These are phyloP conservation scores for Arthrobotrys pseudoclavata DNA, from an alignment of 2,329 filamentous ascomycete species.

Conservation along the genomic window DNA sequence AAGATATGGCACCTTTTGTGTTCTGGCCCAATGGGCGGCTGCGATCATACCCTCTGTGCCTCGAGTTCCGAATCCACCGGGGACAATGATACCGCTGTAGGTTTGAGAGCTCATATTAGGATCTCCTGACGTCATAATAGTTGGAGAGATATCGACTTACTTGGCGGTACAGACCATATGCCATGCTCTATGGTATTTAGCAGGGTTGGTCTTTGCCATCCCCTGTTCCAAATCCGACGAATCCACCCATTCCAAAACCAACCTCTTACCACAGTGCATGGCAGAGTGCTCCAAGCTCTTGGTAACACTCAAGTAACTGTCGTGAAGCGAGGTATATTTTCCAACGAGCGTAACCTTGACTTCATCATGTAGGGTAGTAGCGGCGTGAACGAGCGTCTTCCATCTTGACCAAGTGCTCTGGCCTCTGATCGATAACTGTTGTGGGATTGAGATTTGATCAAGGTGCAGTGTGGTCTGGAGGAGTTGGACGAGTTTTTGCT, in stretches of 20 bases:
- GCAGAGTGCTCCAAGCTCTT: conserved; percentile 92
- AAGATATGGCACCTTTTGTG: conserved; percentile 83
- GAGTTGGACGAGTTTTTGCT: conserved; percentile 80
- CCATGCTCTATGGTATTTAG: conserved; percentile 88
- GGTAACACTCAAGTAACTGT: conserved; percentile 85
- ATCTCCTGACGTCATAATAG: not conserved
- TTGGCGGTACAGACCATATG: conserved; percentile 79
- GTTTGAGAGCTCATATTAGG: not conserved
- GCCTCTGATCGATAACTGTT: conserved; percentile 74
- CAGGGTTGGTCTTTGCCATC: conserved; percentile 74
- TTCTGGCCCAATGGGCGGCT: conserved; percentile 87
- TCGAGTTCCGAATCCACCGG: conserved; percentile 83
- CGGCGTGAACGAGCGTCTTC: conserved; percentile 77
- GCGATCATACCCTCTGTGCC: conserved; percentile 92
- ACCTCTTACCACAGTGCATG: conserved; percentile 84
- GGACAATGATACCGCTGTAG: conserved; percentile 74
- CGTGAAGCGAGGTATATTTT: conserved; percentile 87
- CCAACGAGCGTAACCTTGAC: conserved; percentile 90
- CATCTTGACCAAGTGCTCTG: conserved; percentile 81
- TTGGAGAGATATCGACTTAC: conserved; percentile 40
- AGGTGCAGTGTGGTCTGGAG: conserved; percentile 77
- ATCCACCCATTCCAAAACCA: conserved; percentile 87
- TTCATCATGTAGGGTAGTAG: conserved; percentile 76
- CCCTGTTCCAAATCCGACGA: conserved; percentile 83
- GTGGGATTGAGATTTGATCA: conserved; percentile 71